Conservation (phyloP, 139 green algal genomes). For the Micractinium conductrix region DNA sequence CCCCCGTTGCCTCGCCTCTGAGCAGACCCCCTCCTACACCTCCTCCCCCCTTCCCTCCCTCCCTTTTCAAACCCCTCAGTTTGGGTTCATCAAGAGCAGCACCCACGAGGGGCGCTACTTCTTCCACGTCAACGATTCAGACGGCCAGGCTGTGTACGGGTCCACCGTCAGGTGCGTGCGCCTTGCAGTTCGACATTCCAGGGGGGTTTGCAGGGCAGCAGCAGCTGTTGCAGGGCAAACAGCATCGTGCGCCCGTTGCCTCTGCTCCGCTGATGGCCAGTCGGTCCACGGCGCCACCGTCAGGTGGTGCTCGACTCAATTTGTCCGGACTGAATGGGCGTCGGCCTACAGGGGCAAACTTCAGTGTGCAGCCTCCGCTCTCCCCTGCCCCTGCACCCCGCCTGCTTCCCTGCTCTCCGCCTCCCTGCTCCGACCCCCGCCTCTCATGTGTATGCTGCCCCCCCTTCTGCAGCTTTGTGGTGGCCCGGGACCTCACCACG, state of each 20-base stretch:
- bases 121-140: slow-evolving; percentile 48
- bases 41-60: background rate
- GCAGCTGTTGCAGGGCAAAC: background rate
- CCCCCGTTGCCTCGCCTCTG: too few species aligned
- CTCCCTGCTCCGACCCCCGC: too few species aligned
- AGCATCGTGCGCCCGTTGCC: too few species aligned
- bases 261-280: too few species aligned
- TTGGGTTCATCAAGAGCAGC: slow-evolving; percentile 51
- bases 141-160: slow-evolving; percentile 5
- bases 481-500: slow-evolving; percentile 38
- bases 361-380: too few species aligned
- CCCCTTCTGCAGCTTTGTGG: slow-evolving; percentile 23
- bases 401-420: background rate
- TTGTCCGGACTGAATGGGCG: too few species aligned
- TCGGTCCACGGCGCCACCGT: too few species aligned
- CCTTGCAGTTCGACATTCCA: too few species aligned
- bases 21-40: background rate
- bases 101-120: slow-evolving; percentile 41
- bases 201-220: background rate
- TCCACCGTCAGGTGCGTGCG: slow-evolving; percentile 16
- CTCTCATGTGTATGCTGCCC: background rate
- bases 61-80: too few species aligned
- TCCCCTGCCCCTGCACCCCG: background rate
- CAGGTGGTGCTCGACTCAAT: too few species aligned
- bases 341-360: too few species aligned